phyloP scores from a whole-genome alignment of 768 basidiomycete species.

The Clitopilus hobsonii region DNA sequence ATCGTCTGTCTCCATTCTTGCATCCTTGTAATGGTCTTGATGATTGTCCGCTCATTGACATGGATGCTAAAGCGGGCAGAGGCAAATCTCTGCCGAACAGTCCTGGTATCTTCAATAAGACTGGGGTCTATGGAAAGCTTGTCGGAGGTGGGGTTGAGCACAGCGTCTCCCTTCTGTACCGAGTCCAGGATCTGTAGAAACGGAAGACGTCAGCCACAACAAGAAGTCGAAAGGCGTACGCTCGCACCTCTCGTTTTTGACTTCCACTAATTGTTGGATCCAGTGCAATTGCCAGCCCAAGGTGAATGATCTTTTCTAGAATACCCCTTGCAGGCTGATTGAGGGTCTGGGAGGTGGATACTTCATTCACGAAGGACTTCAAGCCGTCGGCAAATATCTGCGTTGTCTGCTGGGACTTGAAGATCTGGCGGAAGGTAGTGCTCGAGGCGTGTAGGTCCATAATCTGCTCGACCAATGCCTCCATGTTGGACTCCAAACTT shows the following conservation, averaged over 20 bases:
- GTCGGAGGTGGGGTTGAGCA: slow-evolving; percentile 45
- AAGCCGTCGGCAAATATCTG: slow-evolving; percentile 65
- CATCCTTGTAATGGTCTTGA: slow-evolving; percentile 59
- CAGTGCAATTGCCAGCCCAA: slow-evolving; percentile 63
- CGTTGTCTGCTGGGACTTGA: slow-evolving; percentile 67
- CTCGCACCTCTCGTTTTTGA: slow-evolving; percentile 74
- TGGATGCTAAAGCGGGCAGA: slow-evolving; percentile 60
- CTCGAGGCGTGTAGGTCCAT: slow-evolving; percentile 64
- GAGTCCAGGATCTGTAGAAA: slow-evolving; percentile 50
- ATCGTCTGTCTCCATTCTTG: slow-evolving; percentile 74
- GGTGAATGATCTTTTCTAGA: slow-evolving; percentile 65
- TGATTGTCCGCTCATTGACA: slow-evolving; percentile 55
- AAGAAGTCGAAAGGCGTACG: background rate
- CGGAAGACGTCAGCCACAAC: background rate
- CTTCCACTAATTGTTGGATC: slow-evolving; percentile 53
- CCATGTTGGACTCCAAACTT: slow-evolving; percentile 39
- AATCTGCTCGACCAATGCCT: slow-evolving; percentile 62
- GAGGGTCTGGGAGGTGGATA: slow-evolving; percentile 31
- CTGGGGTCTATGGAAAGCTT: slow-evolving; percentile 49
- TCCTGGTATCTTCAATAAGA: slow-evolving; percentile 47
- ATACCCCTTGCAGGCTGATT: slow-evolving; percentile 47
- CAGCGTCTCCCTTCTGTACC: slow-evolving; percentile 45
- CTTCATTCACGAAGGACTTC: slow-evolving; percentile 44
- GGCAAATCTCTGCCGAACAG: slow-evolving; percentile 45
- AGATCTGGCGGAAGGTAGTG: slow-evolving; percentile 64